These are phyloP conservation scores for Aspergillus melleus DNA, from an alignment of 2,329 filamentous ascomycete species.

Conservation along the genomic window DNA sequence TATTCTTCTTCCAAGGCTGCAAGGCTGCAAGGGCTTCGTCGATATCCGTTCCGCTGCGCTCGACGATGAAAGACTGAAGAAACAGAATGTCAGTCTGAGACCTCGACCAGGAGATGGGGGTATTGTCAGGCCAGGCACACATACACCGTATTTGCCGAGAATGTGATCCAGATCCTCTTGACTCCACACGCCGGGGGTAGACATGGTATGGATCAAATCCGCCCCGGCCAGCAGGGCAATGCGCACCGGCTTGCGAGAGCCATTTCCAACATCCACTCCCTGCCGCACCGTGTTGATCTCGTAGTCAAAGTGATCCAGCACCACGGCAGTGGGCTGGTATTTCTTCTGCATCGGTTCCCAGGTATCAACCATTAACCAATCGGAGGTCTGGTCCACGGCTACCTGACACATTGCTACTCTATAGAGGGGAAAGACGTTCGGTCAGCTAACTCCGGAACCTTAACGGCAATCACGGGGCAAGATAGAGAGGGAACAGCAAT, in stretches of 20 bases:
- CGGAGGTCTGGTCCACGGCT: conserved; percentile 69
- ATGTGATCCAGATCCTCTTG: conserved; percentile 84
- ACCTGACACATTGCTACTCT: conserved; percentile 83
- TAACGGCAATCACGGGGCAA: neutral
- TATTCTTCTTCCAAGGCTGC: conserved; percentile 79
- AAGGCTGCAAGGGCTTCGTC: conserved; percentile 82
- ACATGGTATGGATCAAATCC: conserved; percentile 74
- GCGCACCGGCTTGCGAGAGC: conserved; percentile 64
- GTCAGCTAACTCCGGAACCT: neutral
- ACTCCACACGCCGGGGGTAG: conserved; percentile 73
- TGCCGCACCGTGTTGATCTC: conserved; percentile 80
- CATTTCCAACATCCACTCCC: conserved; percentile 69
- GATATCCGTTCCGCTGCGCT: conserved; percentile 83
- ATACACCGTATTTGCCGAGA: conserved; percentile 70
- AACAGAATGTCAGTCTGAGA: conserved; percentile 6
- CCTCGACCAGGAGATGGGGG: neutral
- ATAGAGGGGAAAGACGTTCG: neutral
- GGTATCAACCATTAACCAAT: conserved; percentile 82
- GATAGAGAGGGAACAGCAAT: neutral
- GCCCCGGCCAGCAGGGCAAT: conserved; percentile 81
- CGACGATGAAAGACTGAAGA: conserved; percentile 70
- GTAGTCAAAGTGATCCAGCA: conserved; percentile 86
- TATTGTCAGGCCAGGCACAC: conserved; percentile 15
- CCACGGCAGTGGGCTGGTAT: conserved; percentile 85
- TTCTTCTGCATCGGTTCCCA: conserved; percentile 84